Base-by-base conservation (phyloP, 805 yeast species). In the Grigorovia jiainica region DNA sequence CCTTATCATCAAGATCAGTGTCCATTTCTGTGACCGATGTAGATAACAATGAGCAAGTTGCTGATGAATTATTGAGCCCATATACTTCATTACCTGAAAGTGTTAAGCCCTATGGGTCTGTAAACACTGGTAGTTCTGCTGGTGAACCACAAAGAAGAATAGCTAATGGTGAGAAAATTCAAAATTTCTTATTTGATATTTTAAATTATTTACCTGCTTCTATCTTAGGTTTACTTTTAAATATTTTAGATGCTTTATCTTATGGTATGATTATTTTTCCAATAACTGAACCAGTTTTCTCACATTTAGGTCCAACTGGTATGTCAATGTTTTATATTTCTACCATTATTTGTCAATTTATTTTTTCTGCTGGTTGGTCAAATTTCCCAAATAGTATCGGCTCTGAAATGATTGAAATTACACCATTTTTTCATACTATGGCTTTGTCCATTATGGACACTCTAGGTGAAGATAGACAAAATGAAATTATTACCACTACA, bases 211-310 rank as follows among this genome's bases (percentile, higher is more conserved):
- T 65, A 23, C 97, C 98, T 0, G 81, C 95, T 0, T 95, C 89
- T 4, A 73, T 87, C 32, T 64, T 92, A 34, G 98, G 98, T 1
- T 68, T 87, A 0, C 64, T 92, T 36, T 68, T 92, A 35, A 92
- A 92, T 58, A 82, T 92, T 36, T 71, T 92, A 38, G 98, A 92
- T 61, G 98, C 95, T 0, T 70, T 92, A 38, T 86, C 95, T 0
- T 92, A 92, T 60, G 98, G 98, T 38, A 89, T 92, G 97, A 92
- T 92, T 57, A 78, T 92, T 69, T 92, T 92, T 65, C 98, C 98
- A 0, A 73, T 89, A 29, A 82, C 94, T 31, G 87, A 82, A 47
- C 74, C 87, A 1, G 58, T 82, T 0, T 92, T 92, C 56, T 68
- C 87, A 2, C 68, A 73, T 9, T 65, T 92, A 57, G 97, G 92